Percentiles rank a stretch among this genome's conserved stretches.
Evolutionary conservation across 2,329 filamentous ascomycete species (phyloP).

Genomic region (Colletotrichum viniferum): DNA sequence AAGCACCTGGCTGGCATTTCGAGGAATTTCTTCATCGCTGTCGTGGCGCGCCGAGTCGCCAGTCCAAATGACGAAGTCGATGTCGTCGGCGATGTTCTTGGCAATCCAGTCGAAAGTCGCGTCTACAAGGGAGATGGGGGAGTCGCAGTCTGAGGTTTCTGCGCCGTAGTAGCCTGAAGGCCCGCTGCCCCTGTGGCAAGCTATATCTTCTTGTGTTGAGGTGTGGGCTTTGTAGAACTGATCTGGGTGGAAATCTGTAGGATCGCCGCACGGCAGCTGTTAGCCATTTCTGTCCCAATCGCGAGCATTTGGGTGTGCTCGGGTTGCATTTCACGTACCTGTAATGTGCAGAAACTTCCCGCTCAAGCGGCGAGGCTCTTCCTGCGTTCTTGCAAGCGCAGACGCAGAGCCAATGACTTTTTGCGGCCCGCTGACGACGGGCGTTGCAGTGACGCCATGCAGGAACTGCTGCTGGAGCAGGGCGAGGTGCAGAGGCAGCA

Average conservation of each 20-base stretch:
- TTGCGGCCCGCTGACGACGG: conserved; percentile 19
- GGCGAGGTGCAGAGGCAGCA: conserved; percentile 17
- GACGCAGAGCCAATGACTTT: conserved; percentile 16
- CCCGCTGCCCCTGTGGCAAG: conserved; percentile 82
- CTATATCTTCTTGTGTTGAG: conserved; percentile 68
- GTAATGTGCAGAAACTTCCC: conserved; percentile 89
- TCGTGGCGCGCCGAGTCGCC: conserved; percentile 91
- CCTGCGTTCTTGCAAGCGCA: conserved; percentile 36
- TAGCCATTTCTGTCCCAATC: conserved; percentile 13
- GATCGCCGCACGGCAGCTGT: background rate
- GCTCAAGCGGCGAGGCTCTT: conserved; percentile 47
- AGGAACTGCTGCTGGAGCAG: conserved; percentile 17
- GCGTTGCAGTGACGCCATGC: conserved; percentile 20
- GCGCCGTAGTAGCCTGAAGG: conserved; percentile 82
- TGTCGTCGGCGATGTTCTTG: conserved; percentile 73
- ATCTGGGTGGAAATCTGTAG: conserved; percentile 89
- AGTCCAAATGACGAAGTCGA: conserved; percentile 94
- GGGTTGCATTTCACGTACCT: conserved; percentile 56
- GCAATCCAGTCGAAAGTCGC: conserved; percentile 90
- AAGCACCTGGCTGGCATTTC: conserved; percentile 77
- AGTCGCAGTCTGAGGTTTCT: conserved; percentile 87
- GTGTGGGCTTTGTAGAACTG: conserved; percentile 82
- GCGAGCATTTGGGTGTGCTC: background rate
- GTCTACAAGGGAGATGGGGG: conserved; percentile 79
- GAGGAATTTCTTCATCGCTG: conserved; percentile 80